Evolutionary conservation across 2,329 filamentous ascomycete genomes (phyloP).

Genomic region (Diaporthe amygdali): DNA sequence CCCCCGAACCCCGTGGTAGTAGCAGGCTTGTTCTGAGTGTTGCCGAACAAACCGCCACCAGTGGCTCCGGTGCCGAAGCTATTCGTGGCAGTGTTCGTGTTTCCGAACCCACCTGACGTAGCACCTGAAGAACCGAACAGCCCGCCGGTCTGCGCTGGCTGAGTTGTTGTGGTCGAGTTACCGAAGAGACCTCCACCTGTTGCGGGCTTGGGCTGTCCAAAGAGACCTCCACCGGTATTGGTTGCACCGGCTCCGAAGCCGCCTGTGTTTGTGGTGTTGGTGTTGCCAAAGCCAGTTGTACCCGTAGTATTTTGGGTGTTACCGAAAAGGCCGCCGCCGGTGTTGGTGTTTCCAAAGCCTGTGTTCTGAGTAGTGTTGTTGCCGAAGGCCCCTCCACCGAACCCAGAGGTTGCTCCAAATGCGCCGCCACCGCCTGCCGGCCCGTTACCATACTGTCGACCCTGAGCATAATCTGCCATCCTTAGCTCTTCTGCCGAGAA

Average conservation of each 20-base stretch:
- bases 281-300: slow-evolving; percentile 48
- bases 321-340: slow-evolving; percentile 45
- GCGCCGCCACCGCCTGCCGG: slow-evolving; percentile 84
- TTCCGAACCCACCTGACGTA: slow-evolving; percentile 35
- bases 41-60: slow-evolving; percentile 38
- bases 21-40: slow-evolving; percentile 30
- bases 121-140: slow-evolving; percentile 44
- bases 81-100: slow-evolving; percentile 25
- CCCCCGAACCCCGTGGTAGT: slow-evolving; percentile 23
- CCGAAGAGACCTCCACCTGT: slow-evolving; percentile 31
- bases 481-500: slow-evolving; percentile 88
- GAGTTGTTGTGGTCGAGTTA: slow-evolving; percentile 41
- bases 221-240: slow-evolving; percentile 33
- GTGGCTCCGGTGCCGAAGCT: slow-evolving; percentile 25
- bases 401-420: slow-evolving; percentile 70
- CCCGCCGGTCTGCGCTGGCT: slow-evolving; percentile 34
- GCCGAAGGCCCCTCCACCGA: slow-evolving; percentile 55
- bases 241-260: slow-evolving; percentile 23
- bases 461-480: slow-evolving; percentile 86
- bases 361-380: slow-evolving; percentile 43
- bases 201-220: slow-evolving; percentile 41
- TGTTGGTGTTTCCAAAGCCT: slow-evolving; percentile 38
- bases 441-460: slow-evolving; percentile 85
- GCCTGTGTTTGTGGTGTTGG: slow-evolving; percentile 42
- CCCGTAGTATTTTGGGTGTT: slow-evolving; percentile 41